Conservation (phyloP, 768 basidiomycete genomes). For the Ramaria rubella region DNA sequence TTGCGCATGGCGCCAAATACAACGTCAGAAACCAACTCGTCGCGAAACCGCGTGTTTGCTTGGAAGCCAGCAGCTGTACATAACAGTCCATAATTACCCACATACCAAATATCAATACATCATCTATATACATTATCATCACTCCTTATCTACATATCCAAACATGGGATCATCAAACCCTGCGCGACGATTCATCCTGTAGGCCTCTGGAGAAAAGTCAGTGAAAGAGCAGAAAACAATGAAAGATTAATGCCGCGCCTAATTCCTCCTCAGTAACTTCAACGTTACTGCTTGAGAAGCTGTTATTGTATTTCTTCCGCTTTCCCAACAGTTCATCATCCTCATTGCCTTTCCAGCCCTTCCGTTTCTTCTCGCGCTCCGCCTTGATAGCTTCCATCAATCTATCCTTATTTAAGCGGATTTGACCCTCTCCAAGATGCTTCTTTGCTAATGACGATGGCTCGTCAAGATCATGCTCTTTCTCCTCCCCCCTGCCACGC, state of each 20-base stretch:
- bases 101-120: neutral
- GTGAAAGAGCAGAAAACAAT: neutral
- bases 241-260: conserved; percentile 39
- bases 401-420: conserved; percentile 65
- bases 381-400: conserved; percentile 66
- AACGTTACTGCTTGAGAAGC: conserved; percentile 39
- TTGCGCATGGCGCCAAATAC: neutral
- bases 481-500: conserved; percentile 18
- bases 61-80: neutral
- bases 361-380: conserved; percentile 67
- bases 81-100: neutral
- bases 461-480: conserved; percentile 25
- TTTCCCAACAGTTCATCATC: conserved; percentile 54
- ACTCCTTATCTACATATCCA: neutral
- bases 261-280: conserved; percentile 89
- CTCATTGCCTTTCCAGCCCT: conserved; percentile 41
- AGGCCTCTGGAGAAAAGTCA: conserved; percentile 62
- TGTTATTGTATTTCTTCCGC: conserved; percentile 39
- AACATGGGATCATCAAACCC: conserved; percentile 90
- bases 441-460: conserved; percentile 62
- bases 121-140: neutral
- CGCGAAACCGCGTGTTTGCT: neutral
- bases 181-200: conserved; percentile 65
- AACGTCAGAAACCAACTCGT: neutral
- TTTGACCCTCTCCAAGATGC: conserved; percentile 73